phyloP scores from a whole-genome alignment of 2,329 filamentous ascomycete genomes.

The Cryphonectria japonica region DNA sequence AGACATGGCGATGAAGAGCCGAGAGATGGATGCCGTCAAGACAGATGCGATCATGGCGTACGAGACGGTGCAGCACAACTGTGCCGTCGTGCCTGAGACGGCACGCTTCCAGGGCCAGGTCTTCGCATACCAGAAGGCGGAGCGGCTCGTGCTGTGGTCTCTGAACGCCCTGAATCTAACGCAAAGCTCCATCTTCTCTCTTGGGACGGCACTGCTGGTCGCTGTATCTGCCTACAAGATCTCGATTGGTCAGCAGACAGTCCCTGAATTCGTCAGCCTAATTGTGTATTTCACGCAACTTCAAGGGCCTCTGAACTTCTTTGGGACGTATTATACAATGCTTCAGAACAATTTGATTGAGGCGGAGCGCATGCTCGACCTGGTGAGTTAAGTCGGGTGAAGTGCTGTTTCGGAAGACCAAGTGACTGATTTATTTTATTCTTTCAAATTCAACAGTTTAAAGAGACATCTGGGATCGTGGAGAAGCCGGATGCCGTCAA shows the following conservation, averaged over 20 bases:
- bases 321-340: slow-evolving; percentile 54
- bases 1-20: slow-evolving; percentile 47
- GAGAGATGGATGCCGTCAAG: slow-evolving; percentile 54
- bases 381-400: slow-evolving; percentile 29
- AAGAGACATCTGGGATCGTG: slow-evolving; percentile 47
- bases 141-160: slow-evolving; percentile 59
- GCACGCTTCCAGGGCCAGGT: slow-evolving; percentile 60
- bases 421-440: neutral
- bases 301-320: slow-evolving; percentile 65
- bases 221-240: slow-evolving; percentile 67
- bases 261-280: slow-evolving; percentile 60
- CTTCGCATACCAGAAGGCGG: slow-evolving; percentile 58
- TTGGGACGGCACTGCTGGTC: slow-evolving; percentile 63
- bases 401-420: too few relatives aligned
- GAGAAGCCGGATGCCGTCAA: slow-evolving; percentile 45
- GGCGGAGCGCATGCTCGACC: slow-evolving; percentile 49
- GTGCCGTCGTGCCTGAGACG: slow-evolving; percentile 62
- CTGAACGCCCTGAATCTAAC: slow-evolving; percentile 63
- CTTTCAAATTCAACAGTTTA: slow-evolving; percentile 36
- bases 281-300: slow-evolving; percentile 65
- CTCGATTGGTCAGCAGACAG: slow-evolving; percentile 54
- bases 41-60: slow-evolving; percentile 54
- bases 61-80: slow-evolving; percentile 67
- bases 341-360: slow-evolving; percentile 51
- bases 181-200: slow-evolving; percentile 66